Conservation (phyloP, 352 stramenopile species). For the Phytophthora hibernalis region DNA sequence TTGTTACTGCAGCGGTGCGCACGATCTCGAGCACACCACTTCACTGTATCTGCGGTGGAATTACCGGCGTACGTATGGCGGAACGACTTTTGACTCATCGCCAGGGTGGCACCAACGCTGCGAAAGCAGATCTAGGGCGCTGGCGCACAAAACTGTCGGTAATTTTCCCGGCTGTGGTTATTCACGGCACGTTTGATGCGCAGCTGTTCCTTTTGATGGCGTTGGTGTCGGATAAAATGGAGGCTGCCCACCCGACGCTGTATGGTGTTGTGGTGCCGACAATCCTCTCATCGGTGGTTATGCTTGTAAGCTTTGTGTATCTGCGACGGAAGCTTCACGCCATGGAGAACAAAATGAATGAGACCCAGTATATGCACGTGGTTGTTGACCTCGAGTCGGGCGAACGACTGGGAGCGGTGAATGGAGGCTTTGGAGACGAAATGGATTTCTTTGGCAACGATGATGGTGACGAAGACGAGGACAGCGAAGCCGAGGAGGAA, state of each 20-base stretch:
- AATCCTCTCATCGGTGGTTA: constrained; percentile 30
- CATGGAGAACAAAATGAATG: constrained; percentile 60
- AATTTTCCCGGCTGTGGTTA: constrained; percentile 51
- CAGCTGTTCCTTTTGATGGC: constrained; percentile 63
- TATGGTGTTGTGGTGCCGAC: constrained; percentile 50
- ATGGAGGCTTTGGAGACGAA: constrained; percentile 37
- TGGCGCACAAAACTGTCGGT: constrained; percentile 50
- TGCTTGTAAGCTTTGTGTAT: constrained; percentile 44
- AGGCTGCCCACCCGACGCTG: constrained; percentile 37
- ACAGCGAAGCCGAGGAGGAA: constrained; percentile 30
- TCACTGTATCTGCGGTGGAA: constrained; percentile 67
- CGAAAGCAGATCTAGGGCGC: constrained; percentile 27
- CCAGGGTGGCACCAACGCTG: constrained; percentile 16
- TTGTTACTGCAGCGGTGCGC: constrained; percentile 52
- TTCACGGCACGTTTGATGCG: constrained; percentile 71
- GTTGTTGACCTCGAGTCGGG: constrained; percentile 55
- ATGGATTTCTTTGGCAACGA: constrained; percentile 48
- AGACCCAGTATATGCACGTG: constrained; percentile 55
- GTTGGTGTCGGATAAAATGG: constrained; percentile 45
- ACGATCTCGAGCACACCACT: constrained; percentile 54
- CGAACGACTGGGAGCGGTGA: constrained; percentile 31
- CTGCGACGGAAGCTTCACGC: constrained; percentile 38
- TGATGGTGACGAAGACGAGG: constrained; percentile 42
- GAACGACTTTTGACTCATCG: constrained; percentile 39
- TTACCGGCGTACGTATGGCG: constrained; percentile 73